A percentile compares a stretch with the other conserved stretches of the same genome.
These are phyloP conservation scores for Obelidium mucronatum DNA, from an alignment of 192 early-diverging fungal genomes.

Conservation along the genomic window DNA sequence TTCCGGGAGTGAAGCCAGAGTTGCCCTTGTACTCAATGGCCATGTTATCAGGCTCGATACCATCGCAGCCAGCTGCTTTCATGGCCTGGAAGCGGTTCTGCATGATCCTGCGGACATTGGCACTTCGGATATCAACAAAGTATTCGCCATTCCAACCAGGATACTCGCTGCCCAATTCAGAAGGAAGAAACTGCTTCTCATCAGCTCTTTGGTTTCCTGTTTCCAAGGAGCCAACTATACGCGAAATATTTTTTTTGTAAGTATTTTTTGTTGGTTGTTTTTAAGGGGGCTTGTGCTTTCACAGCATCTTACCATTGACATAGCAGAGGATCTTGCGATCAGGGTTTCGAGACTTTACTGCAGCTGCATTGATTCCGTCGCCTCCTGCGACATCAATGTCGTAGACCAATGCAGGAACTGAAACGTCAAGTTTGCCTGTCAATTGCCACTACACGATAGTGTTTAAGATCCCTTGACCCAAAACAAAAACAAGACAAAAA, in stretches of 20 bases:
- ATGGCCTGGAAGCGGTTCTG: constrained; percentile 16
- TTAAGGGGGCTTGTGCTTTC: too few relatives aligned
- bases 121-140: constrained; percentile 27
- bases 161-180: constrained; percentile 24
- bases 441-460: too few relatives aligned
- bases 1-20: constrained; percentile 22
- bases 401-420: neutral
- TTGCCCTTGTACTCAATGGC: constrained; percentile 12
- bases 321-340: constrained; percentile 27
- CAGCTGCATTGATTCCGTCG: neutral
- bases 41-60: constrained; percentile 40
- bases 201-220: constrained; percentile 3
- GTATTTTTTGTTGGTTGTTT: too few relatives aligned
- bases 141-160: constrained; percentile 36
- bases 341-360: neutral
- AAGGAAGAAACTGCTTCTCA: constrained; percentile 15
- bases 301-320: constrained; percentile 34
- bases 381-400: neutral
- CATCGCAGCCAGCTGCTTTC: constrained; percentile 24
- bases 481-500: too few relatives aligned
- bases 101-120: constrained; percentile 25
- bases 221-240: constrained; percentile 12
- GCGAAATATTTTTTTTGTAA: too few relatives aligned
- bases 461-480: too few relatives aligned
- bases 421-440: too few relatives aligned